Conservation (phyloP, 305 asterid species). For the Fraxinus velutina region DNA sequence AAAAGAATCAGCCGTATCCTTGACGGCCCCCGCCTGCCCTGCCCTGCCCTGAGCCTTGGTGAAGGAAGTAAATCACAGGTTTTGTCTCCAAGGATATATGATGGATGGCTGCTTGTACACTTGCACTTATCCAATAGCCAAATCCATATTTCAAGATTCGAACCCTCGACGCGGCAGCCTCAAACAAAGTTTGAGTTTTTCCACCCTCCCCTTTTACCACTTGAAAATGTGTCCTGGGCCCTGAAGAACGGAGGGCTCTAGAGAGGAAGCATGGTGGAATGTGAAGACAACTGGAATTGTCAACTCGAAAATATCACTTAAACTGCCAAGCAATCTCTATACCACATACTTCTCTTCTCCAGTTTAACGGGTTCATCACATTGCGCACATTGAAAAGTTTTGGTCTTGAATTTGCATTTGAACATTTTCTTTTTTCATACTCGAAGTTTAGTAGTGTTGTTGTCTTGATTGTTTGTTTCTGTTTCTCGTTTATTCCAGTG, state of each 20-base stretch:
- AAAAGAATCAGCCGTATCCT: too few relatives aligned
- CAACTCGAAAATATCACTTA: conserved; percentile 80
- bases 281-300: conserved; percentile 90
- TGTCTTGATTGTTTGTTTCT: background rate
- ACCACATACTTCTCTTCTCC: background rate
- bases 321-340: conserved; percentile 50
- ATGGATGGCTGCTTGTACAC: too few relatives aligned
- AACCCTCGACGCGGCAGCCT: too few relatives aligned
- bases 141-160: too few relatives aligned
- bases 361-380: background rate
- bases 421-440: background rate
- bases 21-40: too few relatives aligned
- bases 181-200: too few relatives aligned
- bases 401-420: background rate
- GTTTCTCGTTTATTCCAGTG: background rate
- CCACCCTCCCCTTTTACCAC: too few relatives aligned
- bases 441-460: background rate
- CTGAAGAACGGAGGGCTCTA: conserved; percentile 70
- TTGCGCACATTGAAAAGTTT: background rate
- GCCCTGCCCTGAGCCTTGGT: too few relatives aligned
- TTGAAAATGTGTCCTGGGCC: too few relatives aligned
- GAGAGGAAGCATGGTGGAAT: conserved; percentile 84
- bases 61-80: too few relatives aligned
- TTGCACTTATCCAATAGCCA: too few relatives aligned
- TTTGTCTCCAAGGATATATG: too few relatives aligned